Percentiles rank a stretch among this genome's conserved stretches.
phyloP scores from a whole-genome alignment of 208 protist genomes.

The Crithidia acanthocephali region DNA sequence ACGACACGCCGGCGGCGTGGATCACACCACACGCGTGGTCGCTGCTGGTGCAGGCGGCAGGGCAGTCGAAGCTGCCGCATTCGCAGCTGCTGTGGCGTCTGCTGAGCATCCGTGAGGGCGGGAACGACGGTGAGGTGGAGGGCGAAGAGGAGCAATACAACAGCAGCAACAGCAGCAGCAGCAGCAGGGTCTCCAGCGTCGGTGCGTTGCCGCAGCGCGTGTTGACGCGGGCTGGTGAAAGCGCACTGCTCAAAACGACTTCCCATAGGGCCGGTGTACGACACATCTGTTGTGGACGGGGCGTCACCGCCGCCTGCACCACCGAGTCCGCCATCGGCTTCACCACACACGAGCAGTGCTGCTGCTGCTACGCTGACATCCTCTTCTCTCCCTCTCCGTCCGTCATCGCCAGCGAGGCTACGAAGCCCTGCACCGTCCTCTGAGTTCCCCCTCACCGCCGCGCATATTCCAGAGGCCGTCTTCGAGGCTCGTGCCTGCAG shows the following conservation, averaged over 20 bases:
- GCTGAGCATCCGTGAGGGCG: slow-evolving; percentile 22
- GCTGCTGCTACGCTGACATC: neutral
- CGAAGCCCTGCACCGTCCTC: neutral
- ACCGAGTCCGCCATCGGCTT: neutral
- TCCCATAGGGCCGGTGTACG: neutral
- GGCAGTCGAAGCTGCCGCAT: slow-evolving; percentile 62
- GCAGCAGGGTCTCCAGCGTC: no score
- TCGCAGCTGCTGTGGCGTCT: slow-evolving; percentile 66
- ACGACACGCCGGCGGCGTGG: slow-evolving; percentile 46
- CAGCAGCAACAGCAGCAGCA: no score
- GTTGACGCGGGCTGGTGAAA: slow-evolving; percentile 35
- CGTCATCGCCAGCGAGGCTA: neutral
- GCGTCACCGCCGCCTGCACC: neutral
- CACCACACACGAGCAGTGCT: neutral
- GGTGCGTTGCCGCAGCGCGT: slow-evolving; percentile 1
- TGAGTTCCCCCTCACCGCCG: neutral
- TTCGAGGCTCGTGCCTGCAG: slow-evolving; percentile 15
- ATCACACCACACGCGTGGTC: slow-evolving; percentile 66
- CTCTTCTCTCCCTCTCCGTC: neutral
- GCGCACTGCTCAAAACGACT: slow-evolving; percentile 28
- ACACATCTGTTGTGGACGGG: neutral
- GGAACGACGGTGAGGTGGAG: no score
- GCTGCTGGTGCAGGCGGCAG: slow-evolving; percentile 51
- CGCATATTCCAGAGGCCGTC: neutral
- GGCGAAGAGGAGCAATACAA: no score